phyloP scores from a whole-genome alignment of 768 basidiomycete species.

The Mycena capillaripes region DNA sequence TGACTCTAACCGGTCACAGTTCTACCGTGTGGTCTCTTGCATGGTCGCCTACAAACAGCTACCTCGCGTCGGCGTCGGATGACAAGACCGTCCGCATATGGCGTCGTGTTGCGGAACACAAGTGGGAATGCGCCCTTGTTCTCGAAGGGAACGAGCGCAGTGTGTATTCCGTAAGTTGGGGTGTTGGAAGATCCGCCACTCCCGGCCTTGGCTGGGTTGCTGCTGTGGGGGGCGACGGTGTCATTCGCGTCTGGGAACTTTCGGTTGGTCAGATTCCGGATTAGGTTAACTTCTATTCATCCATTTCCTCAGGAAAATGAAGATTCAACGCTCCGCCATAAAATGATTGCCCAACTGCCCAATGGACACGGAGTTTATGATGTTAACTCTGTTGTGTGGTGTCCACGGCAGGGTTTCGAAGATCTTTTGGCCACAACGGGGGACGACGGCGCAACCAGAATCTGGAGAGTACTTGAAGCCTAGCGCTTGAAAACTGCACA shows the following conservation, averaged over 20 bases:
- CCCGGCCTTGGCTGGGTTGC: conserved; percentile 82
- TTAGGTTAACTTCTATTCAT: too few relatives aligned
- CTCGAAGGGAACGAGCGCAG: conserved; percentile 78
- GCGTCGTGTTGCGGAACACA: conserved; percentile 73
- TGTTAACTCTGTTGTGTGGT: conserved; percentile 90
- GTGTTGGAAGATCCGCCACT: conserved; percentile 52
- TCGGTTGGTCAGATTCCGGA: conserved; percentile 54
- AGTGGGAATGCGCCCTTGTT: conserved; percentile 74
- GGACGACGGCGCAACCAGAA: conserved; percentile 85
- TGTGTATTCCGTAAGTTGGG: conserved; percentile 89
- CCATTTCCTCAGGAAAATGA: conserved; percentile 45
- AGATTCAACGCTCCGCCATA: conserved; percentile 48
- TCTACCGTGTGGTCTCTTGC: conserved; percentile 95
- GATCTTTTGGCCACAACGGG: conserved; percentile 85
- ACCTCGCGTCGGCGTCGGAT: conserved; percentile 91
- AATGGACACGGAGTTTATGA: conserved; percentile 88
- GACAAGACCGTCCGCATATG: conserved; percentile 89
- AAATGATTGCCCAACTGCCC: conserved; percentile 69
- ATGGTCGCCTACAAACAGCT: conserved; percentile 83
- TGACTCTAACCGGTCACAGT: conserved; percentile 83
- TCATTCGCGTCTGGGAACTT: conserved; percentile 86
- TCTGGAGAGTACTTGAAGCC: conserved; percentile 77
- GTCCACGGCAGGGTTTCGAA: conserved; percentile 73
- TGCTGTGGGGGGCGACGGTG: conserved; percentile 89
- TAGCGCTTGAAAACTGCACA: too few relatives aligned